Evolutionary conservation across 305 asterid species (phyloP).

Genomic region (Solanum hybrid): DNA sequence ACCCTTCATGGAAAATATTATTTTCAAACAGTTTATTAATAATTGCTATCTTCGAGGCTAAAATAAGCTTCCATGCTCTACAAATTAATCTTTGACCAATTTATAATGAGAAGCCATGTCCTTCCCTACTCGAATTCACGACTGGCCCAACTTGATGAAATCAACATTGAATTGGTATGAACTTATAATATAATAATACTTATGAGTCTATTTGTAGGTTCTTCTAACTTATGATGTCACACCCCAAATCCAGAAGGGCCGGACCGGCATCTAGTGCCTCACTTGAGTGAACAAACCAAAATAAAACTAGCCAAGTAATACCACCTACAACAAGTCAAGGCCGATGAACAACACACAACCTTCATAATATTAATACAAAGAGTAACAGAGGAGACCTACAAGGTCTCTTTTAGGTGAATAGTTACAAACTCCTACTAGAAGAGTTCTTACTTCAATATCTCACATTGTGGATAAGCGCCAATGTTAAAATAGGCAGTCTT

Average conservation of each 20-base stretch:
- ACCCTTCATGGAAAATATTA: no score
- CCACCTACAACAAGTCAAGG: neutral
- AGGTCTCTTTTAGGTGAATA: neutral
- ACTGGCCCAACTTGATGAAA: neutral
- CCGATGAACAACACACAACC: neutral
- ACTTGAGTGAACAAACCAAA: neutral
- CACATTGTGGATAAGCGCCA: neutral
- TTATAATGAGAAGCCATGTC: neutral
- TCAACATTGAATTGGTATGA: neutral
- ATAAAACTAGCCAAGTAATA: no score
- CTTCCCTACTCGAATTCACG: neutral
- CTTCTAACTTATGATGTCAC: neutral
- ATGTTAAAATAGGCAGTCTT: neutral
- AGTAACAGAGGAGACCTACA: neutral
- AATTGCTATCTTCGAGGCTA: no score
- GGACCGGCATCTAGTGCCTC: neutral
- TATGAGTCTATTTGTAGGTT: neutral
- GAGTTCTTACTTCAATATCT: neutral
- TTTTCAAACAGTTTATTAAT: no score
- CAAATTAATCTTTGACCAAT: no score
- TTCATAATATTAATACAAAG: no score
- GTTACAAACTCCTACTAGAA: neutral
- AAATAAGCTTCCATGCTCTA: no score
- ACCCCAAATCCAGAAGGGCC: neutral
- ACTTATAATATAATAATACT: no score